These are phyloP conservation scores for Lunularia cruciata DNA, from an alignment of 225 moss, liverwort and hornwort genomes.

Conservation along the genomic window DNA sequence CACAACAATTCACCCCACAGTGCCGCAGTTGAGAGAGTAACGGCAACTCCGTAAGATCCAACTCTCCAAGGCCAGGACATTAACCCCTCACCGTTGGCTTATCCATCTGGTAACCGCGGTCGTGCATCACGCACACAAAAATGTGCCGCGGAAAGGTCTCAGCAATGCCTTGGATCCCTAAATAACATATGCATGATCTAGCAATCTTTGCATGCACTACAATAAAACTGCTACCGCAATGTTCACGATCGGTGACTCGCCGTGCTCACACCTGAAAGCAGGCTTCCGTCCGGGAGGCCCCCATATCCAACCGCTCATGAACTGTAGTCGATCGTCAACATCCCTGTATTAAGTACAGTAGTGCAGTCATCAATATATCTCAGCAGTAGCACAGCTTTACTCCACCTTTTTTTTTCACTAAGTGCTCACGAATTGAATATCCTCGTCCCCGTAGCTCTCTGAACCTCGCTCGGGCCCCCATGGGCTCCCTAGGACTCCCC, in stretches of 20 bases:
- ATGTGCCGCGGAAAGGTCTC: background rate
- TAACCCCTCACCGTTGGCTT: background rate
- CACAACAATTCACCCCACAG: background rate
- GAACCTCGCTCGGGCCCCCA: constrained; percentile 8
- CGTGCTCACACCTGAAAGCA: no score
- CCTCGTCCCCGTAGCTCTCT: constrained; percentile 19
- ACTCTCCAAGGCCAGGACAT: background rate
- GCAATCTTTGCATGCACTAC: background rate
- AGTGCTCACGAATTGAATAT: no score
- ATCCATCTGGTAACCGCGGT: background rate
- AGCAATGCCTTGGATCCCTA: background rate
- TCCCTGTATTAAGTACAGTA: no score
- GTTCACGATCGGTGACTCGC: background rate
- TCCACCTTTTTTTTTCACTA: no score
- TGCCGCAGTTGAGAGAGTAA: background rate
- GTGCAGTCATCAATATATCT: no score
- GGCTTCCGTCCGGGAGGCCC: no score
- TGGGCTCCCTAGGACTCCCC: background rate
- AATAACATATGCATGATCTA: background rate
- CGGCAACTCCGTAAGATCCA: background rate
- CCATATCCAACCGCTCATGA: no score
- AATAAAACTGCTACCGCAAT: background rate
- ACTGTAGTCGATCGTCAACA: background rate
- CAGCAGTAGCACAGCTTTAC: background rate
- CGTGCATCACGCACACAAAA: background rate